Evolutionary conservation across 2,329 filamentous ascomycete species (phyloP), one percentile per base, ranked within the genome.

Genomic region (Colletotrichum abscissum): DNA sequence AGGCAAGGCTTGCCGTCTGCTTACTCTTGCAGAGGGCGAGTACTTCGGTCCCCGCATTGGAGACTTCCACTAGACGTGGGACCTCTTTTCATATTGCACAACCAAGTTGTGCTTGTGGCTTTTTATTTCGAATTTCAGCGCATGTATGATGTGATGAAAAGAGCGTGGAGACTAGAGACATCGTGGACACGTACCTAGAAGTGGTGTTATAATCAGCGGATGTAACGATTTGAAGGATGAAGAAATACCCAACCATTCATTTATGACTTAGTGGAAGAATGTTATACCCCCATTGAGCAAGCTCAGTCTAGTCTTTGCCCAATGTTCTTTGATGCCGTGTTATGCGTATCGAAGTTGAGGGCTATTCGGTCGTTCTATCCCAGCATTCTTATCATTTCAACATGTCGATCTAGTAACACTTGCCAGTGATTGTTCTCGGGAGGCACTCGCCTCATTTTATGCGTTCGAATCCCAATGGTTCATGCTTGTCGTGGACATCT

Each of bases 31-130:
- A 6, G 65, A 77, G 11, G 80, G 79, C 46, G 80, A 82, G 64
- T 79, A 80, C 64, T 82, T 82, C 58, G 80, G 80, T 4, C 81
- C 80, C 66, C 67, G 72, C 24, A 72, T 74, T 33, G 72, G 72
- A n/a, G 72, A 74, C 1, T 74, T 74, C 63, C 72, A 74, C 59
- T 74, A 68, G 42, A 63, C 3, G 5, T 35, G 5, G 1, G 3
- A 1, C 24, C 24, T 24, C 24, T 24, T 3, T 24, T 24, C n/a
- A 12, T 3, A n/a, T 19, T 35, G 30, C 35, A 19, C 58, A 26
- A 46, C 57, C n/a, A 5, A 26, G 46, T 63, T 52, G 57, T 58
- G 16, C 28, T 28, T 30, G 38, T 65, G 42, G 26, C 22, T 42
- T 42, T 42, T 54, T 59, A 4, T 55, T 46, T 52, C 42, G 24